A percentile compares a stretch with the other conserved stretches of the same genome.
These are phyloP conservation scores for Scytalidium lignicola DNA, from an alignment of 2,329 filamentous ascomycete genomes.

Conservation along the genomic window DNA sequence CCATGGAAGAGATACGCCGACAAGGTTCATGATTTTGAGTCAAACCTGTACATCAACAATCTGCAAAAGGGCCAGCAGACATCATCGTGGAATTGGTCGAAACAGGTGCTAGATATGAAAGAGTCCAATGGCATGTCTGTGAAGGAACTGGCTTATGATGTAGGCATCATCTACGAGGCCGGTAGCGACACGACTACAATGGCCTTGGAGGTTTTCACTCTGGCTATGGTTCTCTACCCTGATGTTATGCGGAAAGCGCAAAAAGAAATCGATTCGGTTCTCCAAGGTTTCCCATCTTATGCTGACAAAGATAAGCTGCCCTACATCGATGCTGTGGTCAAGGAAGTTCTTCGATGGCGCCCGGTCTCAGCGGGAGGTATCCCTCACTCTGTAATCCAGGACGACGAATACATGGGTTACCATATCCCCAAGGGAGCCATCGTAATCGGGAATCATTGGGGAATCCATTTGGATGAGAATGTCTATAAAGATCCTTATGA, in stretches of 20 bases:
- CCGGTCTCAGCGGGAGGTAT: conserved; percentile 43
- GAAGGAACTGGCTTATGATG: conserved; percentile 9
- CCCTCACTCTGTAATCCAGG: conserved; percentile 46
- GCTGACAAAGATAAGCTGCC: too few species aligned
- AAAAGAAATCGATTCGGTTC: conserved; percentile 35
- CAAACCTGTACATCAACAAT: too few species aligned
- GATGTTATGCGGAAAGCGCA: conserved; percentile 17
- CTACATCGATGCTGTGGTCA: too few species aligned
- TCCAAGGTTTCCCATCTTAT: too few species aligned
- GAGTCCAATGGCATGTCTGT: conserved; percentile 1
- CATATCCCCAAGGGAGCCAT: conserved; percentile 50
- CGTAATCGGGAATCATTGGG: conserved; percentile 35
- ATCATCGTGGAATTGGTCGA: conserved; percentile 1
- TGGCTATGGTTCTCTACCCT: conserved; percentile 2
- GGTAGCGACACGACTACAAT: conserved; percentile 9
- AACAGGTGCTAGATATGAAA: conserved; percentile 1
- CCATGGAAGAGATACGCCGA: too few species aligned
- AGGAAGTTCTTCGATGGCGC: conserved; percentile 34
- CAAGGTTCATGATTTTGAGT: too few species aligned
- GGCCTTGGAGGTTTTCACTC: conserved; percentile 11
- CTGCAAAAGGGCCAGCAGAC: too few species aligned
- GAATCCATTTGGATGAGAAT: neutral
- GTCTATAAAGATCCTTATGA: conserved; percentile 16
- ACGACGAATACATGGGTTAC: conserved; percentile 50
- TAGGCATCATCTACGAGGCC: conserved; percentile 8